Evolutionary conservation across 2,329 filamentous ascomycete genomes (phyloP).

Genomic region (Ascochyta viciae-villosae): DNA sequence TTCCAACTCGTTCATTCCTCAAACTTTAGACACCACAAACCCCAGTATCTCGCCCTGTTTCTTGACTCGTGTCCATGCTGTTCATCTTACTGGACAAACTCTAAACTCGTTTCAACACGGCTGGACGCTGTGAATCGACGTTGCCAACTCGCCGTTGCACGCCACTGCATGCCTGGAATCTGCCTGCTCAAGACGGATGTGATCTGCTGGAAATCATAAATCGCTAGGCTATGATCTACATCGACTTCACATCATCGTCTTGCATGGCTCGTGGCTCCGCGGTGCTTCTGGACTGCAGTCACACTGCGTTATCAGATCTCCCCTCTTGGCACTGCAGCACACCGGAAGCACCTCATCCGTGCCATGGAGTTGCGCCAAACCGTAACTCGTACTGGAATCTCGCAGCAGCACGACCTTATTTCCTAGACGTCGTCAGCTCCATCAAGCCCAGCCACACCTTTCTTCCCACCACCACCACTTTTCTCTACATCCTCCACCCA

Average conservation of each 20-base stretch:
- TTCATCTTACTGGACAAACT: not conserved
- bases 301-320: no score
- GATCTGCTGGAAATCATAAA: not conserved
- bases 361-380: no score
- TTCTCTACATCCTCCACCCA: no score
- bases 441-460: not conserved
- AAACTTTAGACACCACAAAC: not conserved
- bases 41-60: conserved; percentile 1
- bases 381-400: no score
- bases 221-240: no score
- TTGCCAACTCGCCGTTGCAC: not conserved
- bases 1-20: not conserved
- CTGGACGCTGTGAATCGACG: not conserved
- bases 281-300: no score
- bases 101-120: not conserved
- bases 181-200: not conserved
- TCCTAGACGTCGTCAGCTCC: no score
- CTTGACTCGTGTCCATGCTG: not conserved
- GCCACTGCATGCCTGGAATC: not conserved
- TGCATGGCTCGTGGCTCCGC: not conserved
- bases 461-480: no score
- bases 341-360: no score
- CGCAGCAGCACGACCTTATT: no score
- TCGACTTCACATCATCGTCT: not conserved
- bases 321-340: no score